Conservation (phyloP, 2,329 filamentous ascomycete species). For the Botrytis fragariae region DNA sequence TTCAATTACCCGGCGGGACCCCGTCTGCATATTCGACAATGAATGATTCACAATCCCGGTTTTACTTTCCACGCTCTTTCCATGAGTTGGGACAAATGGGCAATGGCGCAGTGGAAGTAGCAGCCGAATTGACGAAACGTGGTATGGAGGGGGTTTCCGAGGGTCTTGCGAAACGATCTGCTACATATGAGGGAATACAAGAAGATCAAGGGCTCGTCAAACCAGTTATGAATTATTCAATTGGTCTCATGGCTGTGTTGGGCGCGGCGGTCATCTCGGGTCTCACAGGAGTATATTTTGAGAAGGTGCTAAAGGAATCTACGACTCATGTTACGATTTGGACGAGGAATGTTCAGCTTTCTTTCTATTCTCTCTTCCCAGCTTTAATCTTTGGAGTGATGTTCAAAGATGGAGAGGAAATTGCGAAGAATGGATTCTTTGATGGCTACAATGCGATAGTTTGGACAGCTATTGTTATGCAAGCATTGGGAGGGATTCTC, state of each 20-base stretch:
- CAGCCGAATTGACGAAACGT: constrained; percentile 51
- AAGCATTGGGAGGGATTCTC: constrained; percentile 82
- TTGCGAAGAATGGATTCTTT: constrained; percentile 85
- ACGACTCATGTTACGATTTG: constrained; percentile 74
- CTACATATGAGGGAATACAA: constrained; percentile 86
- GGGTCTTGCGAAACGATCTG: constrained; percentile 65
- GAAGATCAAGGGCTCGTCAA: constrained; percentile 53
- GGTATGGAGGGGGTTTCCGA: constrained; percentile 46
- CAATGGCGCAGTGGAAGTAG: constrained; percentile 50
- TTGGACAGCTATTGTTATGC: constrained; percentile 79
- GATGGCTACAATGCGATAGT: constrained; percentile 91
- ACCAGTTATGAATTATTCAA: constrained; percentile 68
- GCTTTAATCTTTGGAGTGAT: constrained; percentile 83
- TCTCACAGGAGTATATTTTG: constrained; percentile 80
- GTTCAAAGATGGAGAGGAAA: constrained; percentile 80
- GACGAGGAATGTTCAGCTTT: constrained; percentile 92
- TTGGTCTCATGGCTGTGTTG: constrained; percentile 77
- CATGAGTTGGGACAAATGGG: constrained; percentile 70
- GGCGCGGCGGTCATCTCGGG: constrained; percentile 78
- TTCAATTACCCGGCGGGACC: constrained; percentile 70
- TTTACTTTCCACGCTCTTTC: constrained; percentile 74
- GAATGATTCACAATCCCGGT: constrained; percentile 53
- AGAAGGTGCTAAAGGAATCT: constrained; percentile 91
- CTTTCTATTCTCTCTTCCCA: constrained; percentile 90
- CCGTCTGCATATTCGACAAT: constrained; percentile 58